Base-by-base conservation (phyloP, 2,329 filamentous ascomycete species). In the Nannizzia gypsea region DNA sequence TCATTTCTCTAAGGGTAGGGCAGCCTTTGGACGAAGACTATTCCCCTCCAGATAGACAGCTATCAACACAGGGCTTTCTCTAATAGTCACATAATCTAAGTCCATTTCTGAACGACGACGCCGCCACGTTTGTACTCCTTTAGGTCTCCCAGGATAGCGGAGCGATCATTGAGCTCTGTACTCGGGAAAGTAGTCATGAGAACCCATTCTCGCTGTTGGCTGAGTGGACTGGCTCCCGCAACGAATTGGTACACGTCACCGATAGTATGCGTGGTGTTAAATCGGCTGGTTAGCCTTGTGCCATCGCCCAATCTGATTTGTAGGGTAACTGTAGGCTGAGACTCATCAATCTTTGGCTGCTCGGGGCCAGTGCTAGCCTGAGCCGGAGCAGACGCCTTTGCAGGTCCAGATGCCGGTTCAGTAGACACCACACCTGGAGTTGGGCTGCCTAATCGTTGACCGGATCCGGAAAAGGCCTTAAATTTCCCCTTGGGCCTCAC, bases 171-270 rank as follows among this genome's bases (percentile, higher is more conserved):
- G 42, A 86, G 71, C 67, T 86, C 83, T 64, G 81, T 84, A 60
- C 77, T 83, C 0, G 83, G 83, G 68, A 86, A 86, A 0, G 83
- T 86, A 3, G 83, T 86, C 80, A 85, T 84, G 61, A 86, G 71
- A 3, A 80, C 81, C 72, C 81, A 86, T 3, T 75, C 65, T 36
- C 83, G 76, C 62, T 73, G 68, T 58, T 73, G 72, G 63, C 77
- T 80, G 13, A 72, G 70, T 0, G 81, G 69, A 54, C 77, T 82
- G 3, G 82, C 75, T 11, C 77, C 76, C 58, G 76, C 71, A 52
- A 86, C 83, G 66, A 86, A 86, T 46, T 75, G 71, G 70, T 86
- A 86, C 42, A 86, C 80, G 63, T 86, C 81, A 44, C 83, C 83
- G 60, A 86, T 78, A 0, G 83, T 86, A 67, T 85, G 81, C 0